Percentiles rank a stretch among this genome's conserved stretches.
phyloP scores from a whole-genome alignment of 163 green algal genomes.

The Dunaliella salina region DNA sequence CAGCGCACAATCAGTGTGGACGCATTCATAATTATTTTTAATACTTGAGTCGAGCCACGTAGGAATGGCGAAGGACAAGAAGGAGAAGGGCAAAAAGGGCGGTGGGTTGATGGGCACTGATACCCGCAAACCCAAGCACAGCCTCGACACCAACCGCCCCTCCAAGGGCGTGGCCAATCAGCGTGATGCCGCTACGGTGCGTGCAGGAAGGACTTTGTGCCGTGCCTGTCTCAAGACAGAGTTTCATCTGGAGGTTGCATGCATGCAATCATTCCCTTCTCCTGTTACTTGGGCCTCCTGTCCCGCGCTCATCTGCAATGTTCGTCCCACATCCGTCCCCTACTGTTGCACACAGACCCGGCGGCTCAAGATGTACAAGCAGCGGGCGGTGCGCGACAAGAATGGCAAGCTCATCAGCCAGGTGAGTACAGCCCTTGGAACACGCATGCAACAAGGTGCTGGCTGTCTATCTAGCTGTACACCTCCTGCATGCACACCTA shows the following conservation, averaged over 20 bases:
- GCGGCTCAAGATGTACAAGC: slow-evolving; percentile 96
- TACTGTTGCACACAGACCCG: slow-evolving; percentile 67
- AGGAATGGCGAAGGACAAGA: slow-evolving; percentile 1
- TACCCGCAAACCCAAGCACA: slow-evolving; percentile 69
- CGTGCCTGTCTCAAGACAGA: too few species aligned
- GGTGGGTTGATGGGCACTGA: slow-evolving; percentile 11
- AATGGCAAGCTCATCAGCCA: slow-evolving; percentile 82
- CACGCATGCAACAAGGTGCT: too few species aligned
- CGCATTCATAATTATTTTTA: too few species aligned
- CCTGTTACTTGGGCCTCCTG: too few species aligned
- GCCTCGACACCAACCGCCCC: slow-evolving; percentile 56
- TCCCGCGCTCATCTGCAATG: too few species aligned
- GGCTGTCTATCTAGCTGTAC: too few species aligned
- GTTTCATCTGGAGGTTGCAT: too few species aligned
- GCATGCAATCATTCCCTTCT: too few species aligned
- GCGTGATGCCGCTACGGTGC: slow-evolving; percentile 70
- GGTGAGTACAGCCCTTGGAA: slow-evolving; percentile 21
- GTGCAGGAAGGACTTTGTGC: not conserved
- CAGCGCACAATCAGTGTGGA: too few species aligned
- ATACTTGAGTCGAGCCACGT: not conserved
- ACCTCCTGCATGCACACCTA: not conserved
- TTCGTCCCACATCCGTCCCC: too few species aligned
- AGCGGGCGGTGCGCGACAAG: slow-evolving; percentile 76
- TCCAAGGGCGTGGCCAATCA: slow-evolving; percentile 49
- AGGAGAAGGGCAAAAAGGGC: slow-evolving; percentile 14